Evolutionary conservation across 2,329 filamentous ascomycete species (phyloP).

Genomic region (Ophiostoma ulmi): DNA sequence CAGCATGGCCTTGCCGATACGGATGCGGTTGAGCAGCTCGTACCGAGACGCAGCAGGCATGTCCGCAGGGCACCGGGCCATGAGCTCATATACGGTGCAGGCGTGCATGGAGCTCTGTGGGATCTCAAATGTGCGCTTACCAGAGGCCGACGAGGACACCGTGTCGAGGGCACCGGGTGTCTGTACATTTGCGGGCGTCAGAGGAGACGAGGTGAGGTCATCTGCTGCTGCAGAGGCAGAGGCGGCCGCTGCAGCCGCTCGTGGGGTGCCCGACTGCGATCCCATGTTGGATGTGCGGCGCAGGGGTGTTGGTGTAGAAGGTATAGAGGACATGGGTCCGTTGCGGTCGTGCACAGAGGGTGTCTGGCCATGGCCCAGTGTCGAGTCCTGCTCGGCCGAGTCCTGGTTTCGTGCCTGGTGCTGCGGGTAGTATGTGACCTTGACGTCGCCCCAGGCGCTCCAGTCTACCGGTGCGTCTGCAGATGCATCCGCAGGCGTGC

Average conservation of each 20-base stretch:
- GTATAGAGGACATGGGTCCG: constrained; percentile 42
- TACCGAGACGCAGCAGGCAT: constrained; percentile 71
- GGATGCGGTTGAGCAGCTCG: constrained; percentile 76
- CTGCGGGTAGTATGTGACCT: constrained; percentile 69
- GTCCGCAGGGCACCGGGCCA: constrained; percentile 53
- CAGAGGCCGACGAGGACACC: constrained; percentile 38
- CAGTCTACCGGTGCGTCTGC: constrained; percentile 42
- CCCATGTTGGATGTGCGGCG: constrained; percentile 60
- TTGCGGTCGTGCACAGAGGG: constrained; percentile 11
- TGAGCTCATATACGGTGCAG: constrained; percentile 51
- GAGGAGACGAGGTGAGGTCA: constrained; percentile 43
- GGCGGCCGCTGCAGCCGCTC: constrained; percentile 32
- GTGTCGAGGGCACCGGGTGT: constrained; percentile 36
- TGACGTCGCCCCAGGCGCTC: constrained; percentile 76
- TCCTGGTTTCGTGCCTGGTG: constrained; percentile 32
- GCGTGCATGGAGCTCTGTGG: constrained; percentile 51
- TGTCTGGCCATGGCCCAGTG: background rate
- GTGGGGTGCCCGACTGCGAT: constrained; percentile 29
- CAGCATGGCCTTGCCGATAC: constrained; percentile 74
- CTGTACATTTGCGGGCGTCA: constrained; percentile 33
- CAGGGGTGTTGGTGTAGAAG: constrained; percentile 69
- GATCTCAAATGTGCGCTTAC: constrained; percentile 60
- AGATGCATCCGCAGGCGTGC: constrained; percentile 29
- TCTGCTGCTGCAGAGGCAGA: constrained; percentile 38
- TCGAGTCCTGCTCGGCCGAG: constrained; percentile 22